Evolutionary conservation across 2,329 filamentous ascomycete species (phyloP), one percentile per base, ranked within the genome.

Genomic region (Paecilomyces dactylethromorphus): DNA sequence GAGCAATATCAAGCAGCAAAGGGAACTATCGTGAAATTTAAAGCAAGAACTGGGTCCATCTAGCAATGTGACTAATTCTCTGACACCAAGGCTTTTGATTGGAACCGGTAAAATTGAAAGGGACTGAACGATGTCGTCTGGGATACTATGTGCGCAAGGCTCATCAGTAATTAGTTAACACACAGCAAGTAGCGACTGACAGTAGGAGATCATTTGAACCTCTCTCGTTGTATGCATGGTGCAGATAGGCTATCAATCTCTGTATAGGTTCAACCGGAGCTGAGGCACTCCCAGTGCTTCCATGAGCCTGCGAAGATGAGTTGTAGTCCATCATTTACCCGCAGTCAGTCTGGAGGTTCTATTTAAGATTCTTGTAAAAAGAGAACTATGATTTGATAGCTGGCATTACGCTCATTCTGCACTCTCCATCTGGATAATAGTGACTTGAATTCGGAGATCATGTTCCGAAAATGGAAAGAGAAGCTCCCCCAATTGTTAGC

Each of bases 1-100:
- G 7, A 62, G 26, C n/a, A 55, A 60, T 29, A 63, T 57, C 11
- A 68, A 29, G 39, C 56, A 63, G 12, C 54, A 57, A 8, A 64
- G 31, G 3, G 61, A 60, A 3, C 50, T 26, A 11, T 52, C 50
- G 15, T 52, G 22, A 18, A 52, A 21, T 10, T 29, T 52, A 6
- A 22, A 24, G 11, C 21, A 29, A 6, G 21, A 13, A 52, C 29
- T 52, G 22, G 15, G 2, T 18, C 24, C 13, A 1, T 15, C 50
- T 10, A 52, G 26, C 21, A 52, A 13, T n/a, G 26, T 12, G 13
- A 24, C 22, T 24, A 52, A 24, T 13, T 21, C 3, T 52, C 24
- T 13, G 26, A 52, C 13, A 18, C 29, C 50, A 52, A 22, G 13
- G n/a, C 12, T 24, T 13, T 18, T 21, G 18, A 52, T 52, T 13